Base-by-base conservation (phyloP, 306 rosid species). In the Sechiopsis laciniata region DNA sequence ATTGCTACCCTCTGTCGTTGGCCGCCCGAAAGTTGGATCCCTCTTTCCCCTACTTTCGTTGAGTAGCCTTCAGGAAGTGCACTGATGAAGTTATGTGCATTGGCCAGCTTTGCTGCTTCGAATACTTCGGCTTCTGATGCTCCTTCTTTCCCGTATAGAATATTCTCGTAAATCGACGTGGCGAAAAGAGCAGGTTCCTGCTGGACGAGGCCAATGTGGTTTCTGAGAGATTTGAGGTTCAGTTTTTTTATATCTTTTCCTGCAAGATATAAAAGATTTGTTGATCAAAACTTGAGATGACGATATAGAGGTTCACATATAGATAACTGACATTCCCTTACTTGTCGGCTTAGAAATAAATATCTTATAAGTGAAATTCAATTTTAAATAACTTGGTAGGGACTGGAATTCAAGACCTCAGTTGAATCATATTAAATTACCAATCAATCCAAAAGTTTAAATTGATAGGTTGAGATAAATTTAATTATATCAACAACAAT, bases 101-200 rank as follows among this genome's bases (percentile, higher is more conserved):
- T 90, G 48, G 98, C 95, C 19, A 86, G 91, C 82, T 90, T 94
- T 0, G 97, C 96, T 56, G 98, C 95, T 84, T 90, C 92, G 24
- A 87, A 86, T 15, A 89, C 97, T 79, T 90, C 98, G 20, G 89
- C 84, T 74, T 91, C 97, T 37, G 89, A 78, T 2, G 92, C 95
- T 68, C 96, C 98, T 77, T 90, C 97, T 64, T 81, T 94, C 64
- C 98, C 97, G 51, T 94, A 94, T 0, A 83, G 80, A 58, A 94
- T 90, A 71, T 94, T 94, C 78, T 90, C 98, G 48, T 84, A 87
- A 21, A 94, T 90, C 54, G 98, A 80, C 26, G 96, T 89, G 3
- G 96, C 97, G 46, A 94, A 94, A 24, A 89, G 97, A 8, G 98
- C 96, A 0, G 98, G 98, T 70, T 94, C 98, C 81, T 94, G 98